Conservation (phyloP, 139 green algal species). For the Chlamydomonas sphaeroides region DNA sequence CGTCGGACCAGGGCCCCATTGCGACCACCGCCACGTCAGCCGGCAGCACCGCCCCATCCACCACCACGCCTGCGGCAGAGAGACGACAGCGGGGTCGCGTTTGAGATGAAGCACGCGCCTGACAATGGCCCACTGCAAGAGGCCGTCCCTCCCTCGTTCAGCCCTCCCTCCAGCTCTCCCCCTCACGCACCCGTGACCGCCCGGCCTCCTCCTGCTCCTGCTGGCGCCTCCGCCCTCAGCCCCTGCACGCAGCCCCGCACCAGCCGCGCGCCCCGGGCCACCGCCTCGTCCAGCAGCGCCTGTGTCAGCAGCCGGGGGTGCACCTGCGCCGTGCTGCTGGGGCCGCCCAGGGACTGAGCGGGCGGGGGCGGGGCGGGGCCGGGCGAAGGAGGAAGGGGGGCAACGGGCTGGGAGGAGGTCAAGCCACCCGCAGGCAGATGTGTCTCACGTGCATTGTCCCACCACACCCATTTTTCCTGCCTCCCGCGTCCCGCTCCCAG, state of each 20-base stretch:
- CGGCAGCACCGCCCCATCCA: slow-evolving; percentile 32
- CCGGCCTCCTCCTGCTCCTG: neutral
- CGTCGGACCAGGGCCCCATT: slow-evolving; percentile 76
- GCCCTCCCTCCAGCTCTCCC: too few species aligned
- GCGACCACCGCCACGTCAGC: slow-evolving; percentile 78
- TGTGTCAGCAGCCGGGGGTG: slow-evolving; percentile 78
- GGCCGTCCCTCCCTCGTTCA: too few species aligned
- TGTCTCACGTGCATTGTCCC: too few species aligned
- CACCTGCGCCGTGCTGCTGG: slow-evolving; percentile 75
- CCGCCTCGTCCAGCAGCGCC: slow-evolving; percentile 64
- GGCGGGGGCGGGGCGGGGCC: too few species aligned
- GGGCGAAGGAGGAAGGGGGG: too few species aligned
- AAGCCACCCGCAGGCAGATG: too few species aligned
- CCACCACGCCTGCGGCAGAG: slow-evolving; percentile 36
- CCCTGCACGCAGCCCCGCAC: slow-evolving; percentile 58
- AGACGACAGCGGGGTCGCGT: too few species aligned
- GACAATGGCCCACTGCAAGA: too few species aligned
- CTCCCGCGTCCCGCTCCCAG: too few species aligned
- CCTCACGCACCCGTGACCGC: neutral
- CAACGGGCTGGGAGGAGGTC: too few species aligned
- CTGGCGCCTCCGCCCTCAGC: slow-evolving; percentile 50
- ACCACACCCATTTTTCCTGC: too few species aligned
- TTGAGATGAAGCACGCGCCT: too few species aligned
- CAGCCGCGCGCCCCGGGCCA: slow-evolving; percentile 55
- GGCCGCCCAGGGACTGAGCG: slow-evolving; percentile 65